These are phyloP conservation scores for Corylus avellana DNA, from an alignment of 306 rosid species.

Conservation along the genomic window DNA sequence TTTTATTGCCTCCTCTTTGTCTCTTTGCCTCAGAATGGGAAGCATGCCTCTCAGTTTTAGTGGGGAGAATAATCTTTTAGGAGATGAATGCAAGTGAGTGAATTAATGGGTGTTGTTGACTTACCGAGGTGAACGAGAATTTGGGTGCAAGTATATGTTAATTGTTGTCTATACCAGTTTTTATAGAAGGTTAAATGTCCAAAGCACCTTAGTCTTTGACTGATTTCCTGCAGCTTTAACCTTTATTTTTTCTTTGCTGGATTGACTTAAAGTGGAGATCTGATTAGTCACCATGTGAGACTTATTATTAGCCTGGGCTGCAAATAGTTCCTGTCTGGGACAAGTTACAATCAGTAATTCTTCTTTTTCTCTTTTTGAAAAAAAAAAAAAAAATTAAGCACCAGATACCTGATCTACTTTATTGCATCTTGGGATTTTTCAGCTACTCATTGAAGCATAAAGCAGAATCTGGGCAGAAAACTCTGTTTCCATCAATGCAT, in stretches of 20 bases:
- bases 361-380: neutral
- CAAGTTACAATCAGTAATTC: neutral
- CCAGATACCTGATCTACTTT: neutral
- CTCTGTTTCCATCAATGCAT: neutral
- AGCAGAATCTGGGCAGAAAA: neutral
- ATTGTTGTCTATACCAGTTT: slow-evolving; percentile 31
- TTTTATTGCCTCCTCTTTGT: slow-evolving; percentile 36
- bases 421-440: slow-evolving; percentile 1
- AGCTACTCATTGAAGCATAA: neutral
- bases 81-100: slow-evolving; percentile 49
- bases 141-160: slow-evolving; percentile 31
- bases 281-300: slow-evolving; percentile 12
- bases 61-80: slow-evolving; percentile 40
- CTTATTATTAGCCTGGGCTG: slow-evolving; percentile 4
- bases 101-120: slow-evolving; percentile 39
- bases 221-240: neutral
- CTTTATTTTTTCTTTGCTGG: neutral
- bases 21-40: slow-evolving; percentile 48
- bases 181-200: slow-evolving; percentile 24
- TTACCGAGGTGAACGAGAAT: slow-evolving; percentile 29
- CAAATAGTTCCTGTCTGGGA: neutral
- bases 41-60: slow-evolving; percentile 31
- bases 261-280: slow-evolving; percentile 7
- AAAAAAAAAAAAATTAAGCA: neutral
- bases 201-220: slow-evolving; percentile 11